A percentile compares a stretch with the other conserved stretches of the same genome.
Evolutionary conservation across 495 filamentous ascomycete genomes (phyloP).

Genomic region (Neurospora terricola): DNA sequence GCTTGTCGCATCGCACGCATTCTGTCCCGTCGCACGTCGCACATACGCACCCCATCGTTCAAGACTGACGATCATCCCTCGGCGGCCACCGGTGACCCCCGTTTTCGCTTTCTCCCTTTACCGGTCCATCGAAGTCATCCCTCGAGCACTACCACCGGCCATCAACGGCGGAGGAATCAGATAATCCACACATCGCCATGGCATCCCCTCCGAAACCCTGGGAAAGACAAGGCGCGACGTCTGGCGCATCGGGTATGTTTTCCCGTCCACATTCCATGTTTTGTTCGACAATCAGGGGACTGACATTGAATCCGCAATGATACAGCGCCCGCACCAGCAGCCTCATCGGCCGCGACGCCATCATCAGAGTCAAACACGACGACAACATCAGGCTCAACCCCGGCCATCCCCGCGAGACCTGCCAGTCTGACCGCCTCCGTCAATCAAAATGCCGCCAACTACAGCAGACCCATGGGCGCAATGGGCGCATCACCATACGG

Average conservation of each 20-base stretch:
- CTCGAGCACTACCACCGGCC: not conserved
- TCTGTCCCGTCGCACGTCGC: not conserved
- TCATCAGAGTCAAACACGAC: constrained; percentile 14
- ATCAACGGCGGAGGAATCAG: not conserved
- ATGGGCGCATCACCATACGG: constrained; percentile 45
- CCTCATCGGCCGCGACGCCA: not conserved
- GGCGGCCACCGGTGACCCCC: not conserved
- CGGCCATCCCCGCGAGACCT: constrained; percentile 72
- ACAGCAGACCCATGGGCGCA: constrained; percentile 40
- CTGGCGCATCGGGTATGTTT: constrained; percentile 41
- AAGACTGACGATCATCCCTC: not conserved
- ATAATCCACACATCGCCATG: constrained; percentile 19
- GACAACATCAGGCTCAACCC: constrained; percentile 40
- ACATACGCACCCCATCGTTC: not conserved
- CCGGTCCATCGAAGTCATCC: not conserved
- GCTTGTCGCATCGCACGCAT: not conserved
- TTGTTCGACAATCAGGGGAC: not conserved
- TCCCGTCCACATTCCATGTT: constrained; percentile 4
- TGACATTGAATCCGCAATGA: not conserved
- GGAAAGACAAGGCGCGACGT: constrained; percentile 65
- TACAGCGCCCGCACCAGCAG: not conserved
- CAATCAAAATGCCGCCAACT: constrained; percentile 73
- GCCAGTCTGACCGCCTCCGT: constrained; percentile 65
- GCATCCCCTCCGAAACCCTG: constrained; percentile 92
- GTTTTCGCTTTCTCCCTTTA: not conserved